Percentiles rank a stretch among this genome's conserved stretches.
Evolutionary conservation across 768 basidiomycete genomes (phyloP).

Genomic region (Steccherinum ochraceum): DNA sequence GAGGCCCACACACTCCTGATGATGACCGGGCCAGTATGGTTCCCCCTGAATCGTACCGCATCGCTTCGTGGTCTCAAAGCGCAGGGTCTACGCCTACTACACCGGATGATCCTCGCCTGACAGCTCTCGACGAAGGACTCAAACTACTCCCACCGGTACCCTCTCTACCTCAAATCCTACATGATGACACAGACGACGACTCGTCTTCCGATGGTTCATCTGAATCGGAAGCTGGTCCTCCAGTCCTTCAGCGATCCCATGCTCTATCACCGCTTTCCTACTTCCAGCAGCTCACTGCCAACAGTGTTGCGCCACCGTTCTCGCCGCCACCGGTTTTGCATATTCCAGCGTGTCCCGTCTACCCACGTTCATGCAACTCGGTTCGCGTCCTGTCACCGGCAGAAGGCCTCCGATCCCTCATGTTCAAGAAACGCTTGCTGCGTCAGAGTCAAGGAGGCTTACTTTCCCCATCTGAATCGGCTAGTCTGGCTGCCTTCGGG

Average conservation of each 20-base stretch:
- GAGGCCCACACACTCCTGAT: constrained; percentile 50
- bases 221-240: constrained; percentile 7
- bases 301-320: constrained; percentile 35
- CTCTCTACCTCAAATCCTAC: constrained; percentile 4
- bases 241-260: constrained; percentile 18
- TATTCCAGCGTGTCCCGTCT: constrained; percentile 29
- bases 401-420: constrained; percentile 35
- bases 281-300: constrained; percentile 38
- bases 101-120: constrained; percentile 2
- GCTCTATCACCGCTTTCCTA: constrained; percentile 28
- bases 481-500: constrained; percentile 38
- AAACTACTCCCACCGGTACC: constrained; percentile 1
- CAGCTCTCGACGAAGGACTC: not conserved
- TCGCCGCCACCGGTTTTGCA: constrained; percentile 46
- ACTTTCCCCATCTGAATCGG: constrained; percentile 35
- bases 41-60: constrained; percentile 4
- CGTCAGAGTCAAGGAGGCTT: constrained; percentile 32
- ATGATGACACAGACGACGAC: constrained; percentile 2
- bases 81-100: constrained; percentile 2
- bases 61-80: constrained; percentile 9
- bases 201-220: constrained; percentile 6
- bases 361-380: constrained; percentile 53
- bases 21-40: constrained; percentile 33
- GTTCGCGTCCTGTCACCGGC: constrained; percentile 26
- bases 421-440: constrained; percentile 49